Conservation (phyloP, 2,329 filamentous ascomycete genomes). For the Cladosporium sp. region DNA sequence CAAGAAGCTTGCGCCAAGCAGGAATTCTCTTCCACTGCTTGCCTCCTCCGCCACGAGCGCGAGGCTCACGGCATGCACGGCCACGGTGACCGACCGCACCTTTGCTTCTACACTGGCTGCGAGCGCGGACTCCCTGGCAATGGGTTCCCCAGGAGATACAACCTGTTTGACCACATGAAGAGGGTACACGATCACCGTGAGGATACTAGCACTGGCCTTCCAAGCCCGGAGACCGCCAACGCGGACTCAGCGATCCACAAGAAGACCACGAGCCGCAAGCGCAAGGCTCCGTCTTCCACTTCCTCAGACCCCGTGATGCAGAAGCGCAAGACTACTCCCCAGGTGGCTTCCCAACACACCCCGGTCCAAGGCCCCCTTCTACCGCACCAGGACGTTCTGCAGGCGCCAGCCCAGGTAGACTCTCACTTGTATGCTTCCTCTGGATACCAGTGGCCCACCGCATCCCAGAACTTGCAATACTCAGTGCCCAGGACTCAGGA, state of each 20-base stretch:
- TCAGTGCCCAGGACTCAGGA: slow-evolving; percentile 17
- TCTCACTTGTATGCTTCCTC: slow-evolving; percentile 1
- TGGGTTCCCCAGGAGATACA: slow-evolving; percentile 94
- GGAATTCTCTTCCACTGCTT: slow-evolving; percentile 92
- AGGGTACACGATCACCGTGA: slow-evolving; percentile 72
- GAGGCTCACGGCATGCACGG: slow-evolving; percentile 96
- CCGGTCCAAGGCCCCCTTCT: slow-evolving; percentile 20
- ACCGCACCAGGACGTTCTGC: slow-evolving; percentile 15
- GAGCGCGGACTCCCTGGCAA: slow-evolving; percentile 80
- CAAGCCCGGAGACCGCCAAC: slow-evolving; percentile 19
- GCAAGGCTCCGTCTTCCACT: slow-evolving; percentile 30
- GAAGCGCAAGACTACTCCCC: slow-evolving; percentile 18
- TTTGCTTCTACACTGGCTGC: slow-evolving; percentile 85
- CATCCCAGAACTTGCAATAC: slow-evolving; percentile 2
- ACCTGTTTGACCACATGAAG: slow-evolving; percentile 95
- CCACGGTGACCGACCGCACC: slow-evolving; percentile 87
- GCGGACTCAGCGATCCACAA: slow-evolving; percentile 22
- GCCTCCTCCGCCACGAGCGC: slow-evolving; percentile 89
- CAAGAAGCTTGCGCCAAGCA: slow-evolving; percentile 77
- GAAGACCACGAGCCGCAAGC: slow-evolving; percentile 33
- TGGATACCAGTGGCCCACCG: slow-evolving; percentile 1
- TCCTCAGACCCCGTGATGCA: slow-evolving; percentile 29
- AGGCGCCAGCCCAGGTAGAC: not conserved
- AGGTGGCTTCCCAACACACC: slow-evolving; percentile 9
- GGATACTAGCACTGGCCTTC: slow-evolving; percentile 22